These are phyloP conservation scores for Mucor plumbeus DNA, from an alignment of 371 early-diverging fungal genomes.

Conservation along the genomic window DNA sequence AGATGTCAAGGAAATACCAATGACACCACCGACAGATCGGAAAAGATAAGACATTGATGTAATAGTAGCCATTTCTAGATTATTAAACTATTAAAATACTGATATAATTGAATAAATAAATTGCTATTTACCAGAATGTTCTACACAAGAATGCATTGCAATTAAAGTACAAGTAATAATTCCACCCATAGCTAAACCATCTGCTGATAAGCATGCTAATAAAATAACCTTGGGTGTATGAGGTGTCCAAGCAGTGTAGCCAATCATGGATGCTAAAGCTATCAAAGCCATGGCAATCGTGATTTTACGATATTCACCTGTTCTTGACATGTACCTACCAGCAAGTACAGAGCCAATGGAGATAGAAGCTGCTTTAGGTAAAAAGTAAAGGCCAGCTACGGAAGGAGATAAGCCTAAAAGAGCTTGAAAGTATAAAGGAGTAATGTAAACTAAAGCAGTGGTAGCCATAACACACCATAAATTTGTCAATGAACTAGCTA, in stretches of 20 bases:
- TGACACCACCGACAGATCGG: constrained; percentile 51
- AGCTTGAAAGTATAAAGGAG: constrained; percentile 47
- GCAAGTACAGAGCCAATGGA: constrained; percentile 35
- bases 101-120: neutral
- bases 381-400: constrained; percentile 32
- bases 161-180: constrained; percentile 52
- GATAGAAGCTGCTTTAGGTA: constrained; percentile 34
- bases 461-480: constrained; percentile 45
- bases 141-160: constrained; percentile 54
- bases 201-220: constrained; percentile 35
- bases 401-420: constrained; percentile 34
- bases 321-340: constrained; percentile 38
- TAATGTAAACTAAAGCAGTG: constrained; percentile 37
- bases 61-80: constrained; percentile 54
- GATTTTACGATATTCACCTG: constrained; percentile 35
- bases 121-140: constrained; percentile 25
- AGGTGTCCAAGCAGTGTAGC: constrained; percentile 32
- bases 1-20: constrained; percentile 48
- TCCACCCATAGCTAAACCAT: constrained; percentile 51
- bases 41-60: constrained; percentile 56
- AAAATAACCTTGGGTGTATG: constrained; percentile 21
- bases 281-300: constrained; percentile 18
- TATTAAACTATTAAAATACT: neutral
- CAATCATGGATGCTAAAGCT: constrained; percentile 29
- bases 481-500: constrained; percentile 42